Percentiles rank a stretch among this genome's conserved stretches.
phyloP scores from a whole-genome alignment of 208 protist genomes.

The Trypanosoma grayi region DNA sequence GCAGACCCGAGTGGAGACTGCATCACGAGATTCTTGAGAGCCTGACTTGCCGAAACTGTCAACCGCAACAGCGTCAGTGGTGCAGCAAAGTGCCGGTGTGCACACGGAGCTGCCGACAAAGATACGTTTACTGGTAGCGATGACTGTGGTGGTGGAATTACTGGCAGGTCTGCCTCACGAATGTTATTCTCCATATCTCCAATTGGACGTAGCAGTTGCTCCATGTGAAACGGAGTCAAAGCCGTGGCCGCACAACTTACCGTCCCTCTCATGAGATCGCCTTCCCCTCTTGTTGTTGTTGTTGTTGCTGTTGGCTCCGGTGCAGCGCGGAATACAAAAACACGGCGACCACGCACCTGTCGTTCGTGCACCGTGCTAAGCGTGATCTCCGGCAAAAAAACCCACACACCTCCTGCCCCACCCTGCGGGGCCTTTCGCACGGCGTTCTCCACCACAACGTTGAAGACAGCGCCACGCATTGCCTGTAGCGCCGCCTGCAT shows the following conservation, averaged over 20 bases:
- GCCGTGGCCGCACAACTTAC: background rate
- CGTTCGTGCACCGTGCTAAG: background rate
- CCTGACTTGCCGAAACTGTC: constrained; percentile 42
- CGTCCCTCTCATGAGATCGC: background rate
- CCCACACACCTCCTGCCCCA: constrained; percentile 16
- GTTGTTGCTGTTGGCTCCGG: background rate
- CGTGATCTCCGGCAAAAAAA: constrained; percentile 24
- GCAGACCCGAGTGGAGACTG: constrained; percentile 50
- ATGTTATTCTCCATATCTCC: constrained; percentile 23
- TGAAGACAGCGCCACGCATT: constrained; percentile 15
- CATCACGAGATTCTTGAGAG: constrained; percentile 59
- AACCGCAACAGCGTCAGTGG: constrained; percentile 48
- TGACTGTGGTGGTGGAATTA: background rate
- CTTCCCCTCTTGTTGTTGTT: background rate
- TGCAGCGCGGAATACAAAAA: constrained; percentile 19
- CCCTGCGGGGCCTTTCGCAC: background rate
- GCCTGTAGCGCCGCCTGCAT: background rate
- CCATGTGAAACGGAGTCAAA: constrained; percentile 8
- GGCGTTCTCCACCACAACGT: constrained; percentile 20
- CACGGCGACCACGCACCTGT: constrained; percentile 11
- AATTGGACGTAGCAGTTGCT: constrained; percentile 13
- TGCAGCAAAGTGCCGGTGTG: constrained; percentile 9
- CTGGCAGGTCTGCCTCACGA: background rate
- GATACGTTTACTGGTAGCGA: background rate
- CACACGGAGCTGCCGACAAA: background rate